Percentiles rank a stretch among this genome's conserved stretches.
Evolutionary conservation across 805 yeast genomes (phyloP).

Genomic region (baker's yeast (Saccharomyces cerevisiae)): DNA sequence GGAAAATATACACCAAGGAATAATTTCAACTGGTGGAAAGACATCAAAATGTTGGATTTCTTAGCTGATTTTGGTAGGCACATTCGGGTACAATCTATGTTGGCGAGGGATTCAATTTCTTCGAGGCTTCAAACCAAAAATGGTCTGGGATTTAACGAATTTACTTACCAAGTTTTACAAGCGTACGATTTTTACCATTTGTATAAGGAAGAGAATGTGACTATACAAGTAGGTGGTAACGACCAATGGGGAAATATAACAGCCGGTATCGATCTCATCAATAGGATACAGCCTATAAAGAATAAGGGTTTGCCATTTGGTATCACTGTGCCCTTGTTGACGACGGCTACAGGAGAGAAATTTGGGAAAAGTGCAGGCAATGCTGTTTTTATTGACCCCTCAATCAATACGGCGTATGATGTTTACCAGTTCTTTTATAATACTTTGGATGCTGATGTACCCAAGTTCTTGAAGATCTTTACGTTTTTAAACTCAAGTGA

Average conservation of each 20-base stretch:
- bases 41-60: slow-evolving; percentile 67
- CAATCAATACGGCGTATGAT: slow-evolving; percentile 70
- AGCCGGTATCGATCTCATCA: slow-evolving; percentile 85
- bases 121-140: slow-evolving; percentile 56
- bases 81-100: slow-evolving; percentile 78
- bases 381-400: slow-evolving; percentile 77
- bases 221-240: slow-evolving; percentile 86
- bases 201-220: slow-evolving; percentile 48
- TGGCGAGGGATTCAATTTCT: slow-evolving; percentile 80
- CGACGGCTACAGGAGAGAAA: slow-evolving; percentile 84
- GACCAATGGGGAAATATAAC: slow-evolving; percentile 98
- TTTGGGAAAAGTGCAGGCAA: slow-evolving; percentile 97
- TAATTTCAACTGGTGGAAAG: slow-evolving; percentile 82
- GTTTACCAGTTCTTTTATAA: slow-evolving; percentile 81
- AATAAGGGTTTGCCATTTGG: slow-evolving; percentile 42
- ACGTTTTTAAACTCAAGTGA: slow-evolving; percentile 64
- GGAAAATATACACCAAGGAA: slow-evolving; percentile 45
- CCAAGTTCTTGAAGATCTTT: slow-evolving; percentile 60
- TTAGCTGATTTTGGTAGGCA: slow-evolving; percentile 66
- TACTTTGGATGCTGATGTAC: slow-evolving; percentile 68
- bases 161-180: slow-evolving; percentile 85
- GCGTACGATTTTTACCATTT: slow-evolving; percentile 90
- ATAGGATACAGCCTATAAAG: slow-evolving; percentile 38
- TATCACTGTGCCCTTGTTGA: slow-evolving; percentile 79
- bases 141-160: slow-evolving; percentile 90